Percentiles rank a stretch among this genome's conserved stretches.
These are phyloP conservation scores for Aspergillus ostianus DNA, from an alignment of 495 filamentous ascomycete genomes.

Conservation along the genomic window DNA sequence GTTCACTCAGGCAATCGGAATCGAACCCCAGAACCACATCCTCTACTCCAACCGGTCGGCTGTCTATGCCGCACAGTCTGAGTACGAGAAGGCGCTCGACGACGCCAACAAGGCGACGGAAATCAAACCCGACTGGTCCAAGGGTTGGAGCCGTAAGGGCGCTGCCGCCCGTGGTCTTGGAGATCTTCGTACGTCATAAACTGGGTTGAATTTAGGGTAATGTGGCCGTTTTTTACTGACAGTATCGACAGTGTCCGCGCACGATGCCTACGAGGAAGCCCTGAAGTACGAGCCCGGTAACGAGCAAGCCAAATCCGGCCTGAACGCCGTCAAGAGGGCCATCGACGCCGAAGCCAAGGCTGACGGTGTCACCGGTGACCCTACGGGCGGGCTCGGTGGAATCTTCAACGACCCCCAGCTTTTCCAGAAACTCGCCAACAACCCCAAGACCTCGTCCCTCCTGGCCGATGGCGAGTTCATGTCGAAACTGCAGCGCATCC, in stretches of 20 bases:
- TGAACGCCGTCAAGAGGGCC: constrained; percentile 80
- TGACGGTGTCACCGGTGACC: constrained; percentile 65
- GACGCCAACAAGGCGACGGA: constrained; percentile 92
- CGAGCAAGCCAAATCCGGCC: constrained; percentile 85
- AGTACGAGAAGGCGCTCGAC: constrained; percentile 78
- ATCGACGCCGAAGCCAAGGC: constrained; percentile 74
- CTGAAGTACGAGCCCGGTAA: constrained; percentile 89
- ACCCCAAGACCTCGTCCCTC: constrained; percentile 86
- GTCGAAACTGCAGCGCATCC: constrained; percentile 76
- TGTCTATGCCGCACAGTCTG: constrained; percentile 86
- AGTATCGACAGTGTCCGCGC: constrained; percentile 59
- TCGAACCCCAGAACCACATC: constrained; percentile 87
- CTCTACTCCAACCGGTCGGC: constrained; percentile 97
- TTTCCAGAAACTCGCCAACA: constrained; percentile 82
- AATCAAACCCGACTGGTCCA: constrained; percentile 97
- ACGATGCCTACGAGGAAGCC: constrained; percentile 88
- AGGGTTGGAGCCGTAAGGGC: constrained; percentile 91
- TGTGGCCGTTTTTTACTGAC: constrained; percentile 6
- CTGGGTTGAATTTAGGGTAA: background rate
- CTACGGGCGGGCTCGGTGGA: constrained; percentile 71
- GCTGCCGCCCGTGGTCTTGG: constrained; percentile 84
- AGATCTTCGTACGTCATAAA: constrained; percentile 62
- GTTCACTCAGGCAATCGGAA: constrained; percentile 89
- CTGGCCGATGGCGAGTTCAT: constrained; percentile 89
- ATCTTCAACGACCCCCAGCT: constrained; percentile 94